Percentiles rank a stretch among this genome's conserved stretches.
Conservation (phyloP, 108 stramenopile genomes). For the Pseudonitzschia delicatissima region DNA sequence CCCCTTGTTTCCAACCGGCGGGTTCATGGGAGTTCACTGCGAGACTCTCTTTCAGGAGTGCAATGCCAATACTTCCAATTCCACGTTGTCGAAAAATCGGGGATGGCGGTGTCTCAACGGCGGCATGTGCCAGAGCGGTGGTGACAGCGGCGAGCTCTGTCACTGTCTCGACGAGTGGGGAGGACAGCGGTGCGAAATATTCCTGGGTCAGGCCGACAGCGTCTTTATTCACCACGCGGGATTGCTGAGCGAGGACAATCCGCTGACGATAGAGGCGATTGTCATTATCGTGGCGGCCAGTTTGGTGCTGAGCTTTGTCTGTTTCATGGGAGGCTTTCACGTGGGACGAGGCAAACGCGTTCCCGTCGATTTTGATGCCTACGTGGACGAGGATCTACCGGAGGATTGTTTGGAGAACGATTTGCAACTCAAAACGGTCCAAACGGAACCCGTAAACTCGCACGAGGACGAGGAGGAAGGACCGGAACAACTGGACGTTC, state of each 20-base stretch:
- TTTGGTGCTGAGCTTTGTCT: not conserved
- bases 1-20: not conserved
- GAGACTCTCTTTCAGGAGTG: not conserved
- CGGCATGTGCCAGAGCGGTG: not conserved
- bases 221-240: not conserved
- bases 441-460: not conserved
- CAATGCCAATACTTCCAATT: no score
- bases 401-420: no score
- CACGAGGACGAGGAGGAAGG: not conserved
- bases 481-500: not conserved
- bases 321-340: not conserved
- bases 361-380: not conserved
- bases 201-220: not conserved
- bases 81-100: no score
- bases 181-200: not conserved
- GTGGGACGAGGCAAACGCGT: not conserved
- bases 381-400: no score
- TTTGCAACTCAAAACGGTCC: not conserved
- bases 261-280: not conserved
- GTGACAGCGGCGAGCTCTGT: not conserved
- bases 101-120: constrained; percentile 6
- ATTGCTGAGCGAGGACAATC: not conserved
- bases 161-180: not conserved
- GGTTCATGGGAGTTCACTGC: not conserved
- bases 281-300: not conserved